Percentiles rank a stretch among this genome's conserved stretches.
Conservation (phyloP, 164 flowering plant genomes). For the Nymphaea colorata region DNA sequence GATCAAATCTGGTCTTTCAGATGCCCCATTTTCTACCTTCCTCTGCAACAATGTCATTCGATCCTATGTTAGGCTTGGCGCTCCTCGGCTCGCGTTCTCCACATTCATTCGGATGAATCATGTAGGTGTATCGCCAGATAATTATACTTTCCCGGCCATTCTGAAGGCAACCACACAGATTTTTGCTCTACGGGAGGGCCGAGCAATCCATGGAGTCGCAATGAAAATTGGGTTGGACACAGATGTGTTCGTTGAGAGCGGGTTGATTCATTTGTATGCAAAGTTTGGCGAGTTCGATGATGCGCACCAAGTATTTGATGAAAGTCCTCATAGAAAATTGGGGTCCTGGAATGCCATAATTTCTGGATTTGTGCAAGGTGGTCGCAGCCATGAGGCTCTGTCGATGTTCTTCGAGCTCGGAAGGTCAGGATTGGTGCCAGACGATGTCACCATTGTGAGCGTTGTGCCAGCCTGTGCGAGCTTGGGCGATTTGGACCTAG, state of each 20-base stretch:
- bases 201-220: constrained; percentile 31
- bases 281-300: constrained; percentile 33
- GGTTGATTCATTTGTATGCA: constrained; percentile 33
- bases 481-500: constrained; percentile 41
- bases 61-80: constrained; percentile 26
- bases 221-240: constrained; percentile 26
- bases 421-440: constrained; percentile 36
- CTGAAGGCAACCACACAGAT: constrained; percentile 32
- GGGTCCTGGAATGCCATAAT: constrained; percentile 66
- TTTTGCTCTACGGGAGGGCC: constrained; percentile 16
- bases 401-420: constrained; percentile 26
- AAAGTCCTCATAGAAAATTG: constrained; percentile 37
- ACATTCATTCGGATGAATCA: constrained; percentile 29
- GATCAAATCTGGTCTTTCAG: constrained; percentile 25
- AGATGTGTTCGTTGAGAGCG: constrained; percentile 49
- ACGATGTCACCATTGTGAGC: constrained; percentile 56
- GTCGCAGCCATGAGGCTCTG: constrained; percentile 31
- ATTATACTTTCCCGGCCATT: constrained; percentile 42
- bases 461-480: constrained; percentile 55
- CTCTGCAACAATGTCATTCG: constrained; percentile 48
- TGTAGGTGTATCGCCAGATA: constrained; percentile 40
- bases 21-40: constrained; percentile 18
- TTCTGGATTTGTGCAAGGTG: constrained; percentile 43
- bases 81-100: constrained; percentile 22
- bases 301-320: constrained; percentile 47